Conservation (phyloP, 257 asterid species). For the Ehretia macrophylla region DNA sequence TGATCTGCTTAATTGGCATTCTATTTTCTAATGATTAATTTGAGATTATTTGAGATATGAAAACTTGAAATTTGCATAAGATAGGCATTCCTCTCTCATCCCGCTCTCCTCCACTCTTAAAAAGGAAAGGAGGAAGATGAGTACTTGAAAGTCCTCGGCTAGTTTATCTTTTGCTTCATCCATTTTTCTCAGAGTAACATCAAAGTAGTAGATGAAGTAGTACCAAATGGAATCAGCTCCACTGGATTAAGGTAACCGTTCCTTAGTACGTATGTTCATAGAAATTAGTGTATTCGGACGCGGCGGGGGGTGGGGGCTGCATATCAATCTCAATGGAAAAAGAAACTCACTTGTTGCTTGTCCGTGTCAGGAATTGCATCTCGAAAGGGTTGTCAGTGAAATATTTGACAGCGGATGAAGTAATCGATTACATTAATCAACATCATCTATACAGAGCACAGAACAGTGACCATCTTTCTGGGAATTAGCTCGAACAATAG, state of each 20-base stretch:
- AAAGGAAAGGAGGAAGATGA: not conserved
- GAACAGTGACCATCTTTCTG: conserved; percentile 12
- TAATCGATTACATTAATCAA: conserved; percentile 51
- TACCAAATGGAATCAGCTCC: conserved; percentile 77
- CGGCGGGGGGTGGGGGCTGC: not conserved
- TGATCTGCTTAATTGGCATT: no score
- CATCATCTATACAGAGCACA: conserved; percentile 34
- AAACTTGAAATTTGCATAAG: not conserved
- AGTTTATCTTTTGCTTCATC: not conserved
- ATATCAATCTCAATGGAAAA: not conserved
- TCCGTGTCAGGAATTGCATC: conserved; percentile 57
- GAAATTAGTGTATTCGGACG: no score
- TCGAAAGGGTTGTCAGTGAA: conserved; percentile 65
- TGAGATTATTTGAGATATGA: not conserved
- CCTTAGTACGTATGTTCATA: not conserved
- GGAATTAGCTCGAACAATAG: not conserved
- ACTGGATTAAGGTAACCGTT: conserved; percentile 57
- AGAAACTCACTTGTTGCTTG: conserved; percentile 1
- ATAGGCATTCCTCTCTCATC: no score
- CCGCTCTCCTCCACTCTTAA: no score
- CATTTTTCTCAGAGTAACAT: conserved; percentile 46
- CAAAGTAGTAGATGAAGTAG: conserved; percentile 59
- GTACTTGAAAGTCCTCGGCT: not conserved
- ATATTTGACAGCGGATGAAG: conserved; percentile 71
- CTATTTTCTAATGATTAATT: not conserved